Base-by-base conservation (phyloP, 2,329 filamentous ascomycete species). In the Aspergillus unguis region DNA sequence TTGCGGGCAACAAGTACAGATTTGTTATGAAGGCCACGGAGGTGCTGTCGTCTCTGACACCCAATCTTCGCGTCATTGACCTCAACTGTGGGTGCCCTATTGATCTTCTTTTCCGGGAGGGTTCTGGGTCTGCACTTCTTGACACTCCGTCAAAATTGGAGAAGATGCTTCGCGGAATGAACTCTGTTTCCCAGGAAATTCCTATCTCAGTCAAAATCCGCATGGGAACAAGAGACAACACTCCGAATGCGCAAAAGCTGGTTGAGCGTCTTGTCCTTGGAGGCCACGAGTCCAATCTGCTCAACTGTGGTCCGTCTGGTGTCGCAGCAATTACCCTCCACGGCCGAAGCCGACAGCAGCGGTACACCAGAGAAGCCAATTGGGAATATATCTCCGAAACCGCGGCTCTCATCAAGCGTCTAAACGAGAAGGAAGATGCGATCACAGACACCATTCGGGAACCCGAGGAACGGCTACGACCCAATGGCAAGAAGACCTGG, bases 71-170 rank as follows among this genome's bases (percentile, higher is more conserved):
- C 33, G 84, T 96, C 36, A 88, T 99, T 59, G 94, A 99, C 66
- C 78, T 99, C 61, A 99, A 99, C 77, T 97, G 92, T 64, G 94
- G 94, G 41, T 99, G 94, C 67, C 94, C 94, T 3, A 96, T 99
- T 66, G 94, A 99, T 68, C 83, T 96, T 62, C 86, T 99, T 47
- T 97, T 85, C 77, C 85, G 91, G 62, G 81, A 87, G 42, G 94
- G 94, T 46, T 90, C 89, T 37, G 94, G 94, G 3, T 96, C 92
- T 23, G 92, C 90, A 1, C 82, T 99, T 11, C 84, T 99, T n/a
- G 94, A 99, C 64, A 80, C 86, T 49, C 88, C 84, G 29, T 85
- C 85, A 53, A 97, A 96, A 73, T 77, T 99, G 45, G 92, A 96
- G 72, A 92, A 92, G 72, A 97, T 96, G 74, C 80, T 99, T 40